Conservation (phyloP, 2,329 filamentous ascomycete genomes). For the Ascochyta koolunga region DNA sequence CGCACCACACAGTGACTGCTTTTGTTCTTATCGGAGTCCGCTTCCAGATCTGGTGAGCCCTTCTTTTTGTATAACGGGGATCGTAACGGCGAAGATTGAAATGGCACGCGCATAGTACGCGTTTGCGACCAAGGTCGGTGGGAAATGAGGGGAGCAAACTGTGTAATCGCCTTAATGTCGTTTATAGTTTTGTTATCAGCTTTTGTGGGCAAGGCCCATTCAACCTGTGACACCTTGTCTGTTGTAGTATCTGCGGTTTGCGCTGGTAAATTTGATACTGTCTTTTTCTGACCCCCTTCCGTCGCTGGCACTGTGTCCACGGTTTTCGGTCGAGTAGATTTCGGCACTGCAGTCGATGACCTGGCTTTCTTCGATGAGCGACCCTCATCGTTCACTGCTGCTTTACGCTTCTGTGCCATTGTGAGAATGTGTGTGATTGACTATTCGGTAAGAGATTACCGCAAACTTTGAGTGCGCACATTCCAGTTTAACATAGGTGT, state of each 20-base stretch:
- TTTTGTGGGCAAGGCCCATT: not conserved
- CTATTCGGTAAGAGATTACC: not conserved
- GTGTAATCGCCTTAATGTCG: not conserved
- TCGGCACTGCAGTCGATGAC: not conserved
- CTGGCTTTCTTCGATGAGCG: not conserved
- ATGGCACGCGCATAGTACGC: not conserved
- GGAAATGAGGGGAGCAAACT: not conserved
- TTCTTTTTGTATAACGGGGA: not conserved
- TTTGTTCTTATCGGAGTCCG: not conserved
- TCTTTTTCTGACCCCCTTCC: too few species aligned
- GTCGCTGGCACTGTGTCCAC: too few species aligned
- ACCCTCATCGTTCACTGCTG: not conserved
- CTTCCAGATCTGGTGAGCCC: not conserved
- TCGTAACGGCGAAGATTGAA: not conserved
- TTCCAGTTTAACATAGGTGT: not conserved
- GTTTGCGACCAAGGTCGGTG: not conserved
- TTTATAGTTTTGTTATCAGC: not conserved
- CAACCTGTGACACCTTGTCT: not conserved
- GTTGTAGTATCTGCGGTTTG: not conserved
- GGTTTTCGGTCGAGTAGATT: too few species aligned
- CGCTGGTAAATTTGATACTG: too few species aligned
- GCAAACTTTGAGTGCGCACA: not conserved
- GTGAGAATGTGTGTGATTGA: not conserved
- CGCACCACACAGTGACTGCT: not conserved
- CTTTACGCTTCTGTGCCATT: not conserved